Evolutionary conservation across 306 rosid genomes (phyloP).

Genomic region (Corylus avellana): DNA sequence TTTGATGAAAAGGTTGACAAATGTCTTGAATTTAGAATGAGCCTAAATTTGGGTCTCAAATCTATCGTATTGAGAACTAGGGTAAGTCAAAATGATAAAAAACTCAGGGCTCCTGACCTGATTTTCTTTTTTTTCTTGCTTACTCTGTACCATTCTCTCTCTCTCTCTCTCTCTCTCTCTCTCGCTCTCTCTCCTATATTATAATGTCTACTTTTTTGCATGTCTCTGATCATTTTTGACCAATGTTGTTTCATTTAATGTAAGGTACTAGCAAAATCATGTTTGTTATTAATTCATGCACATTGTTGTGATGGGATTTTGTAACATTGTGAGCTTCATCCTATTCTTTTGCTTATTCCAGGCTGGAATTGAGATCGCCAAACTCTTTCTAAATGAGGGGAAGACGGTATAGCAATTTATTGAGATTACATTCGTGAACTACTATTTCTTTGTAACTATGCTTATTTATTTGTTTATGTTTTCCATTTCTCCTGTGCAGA

Average conservation of each 20-base stretch:
- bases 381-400: slow-evolving; percentile 81
- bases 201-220: neutral
- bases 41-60: too few relatives aligned
- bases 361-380: slow-evolving; percentile 96
- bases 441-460: neutral
- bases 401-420: slow-evolving; percentile 61
- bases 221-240: neutral
- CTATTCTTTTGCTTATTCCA: slow-evolving; percentile 41
- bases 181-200: neutral
- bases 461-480: neutral
- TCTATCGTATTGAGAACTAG: too few relatives aligned
- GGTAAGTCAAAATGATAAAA: too few relatives aligned
- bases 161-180: neutral
- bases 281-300: neutral
- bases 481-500: slow-evolving; percentile 19
- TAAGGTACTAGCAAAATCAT: neutral
- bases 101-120: too few relatives aligned
- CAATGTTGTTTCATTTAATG: neutral
- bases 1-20: too few relatives aligned
- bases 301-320: neutral
- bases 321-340: slow-evolving; percentile 28
- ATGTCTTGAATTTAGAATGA: too few relatives aligned
- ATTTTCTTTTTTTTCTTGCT: neutral
- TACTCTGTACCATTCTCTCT: neutral
- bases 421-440: neutral